Percentiles rank a stretch among this genome's conserved stretches.
Evolutionary conservation across 305 asterid species (phyloP).

Genomic region (Fraxinus dipetala): DNA sequence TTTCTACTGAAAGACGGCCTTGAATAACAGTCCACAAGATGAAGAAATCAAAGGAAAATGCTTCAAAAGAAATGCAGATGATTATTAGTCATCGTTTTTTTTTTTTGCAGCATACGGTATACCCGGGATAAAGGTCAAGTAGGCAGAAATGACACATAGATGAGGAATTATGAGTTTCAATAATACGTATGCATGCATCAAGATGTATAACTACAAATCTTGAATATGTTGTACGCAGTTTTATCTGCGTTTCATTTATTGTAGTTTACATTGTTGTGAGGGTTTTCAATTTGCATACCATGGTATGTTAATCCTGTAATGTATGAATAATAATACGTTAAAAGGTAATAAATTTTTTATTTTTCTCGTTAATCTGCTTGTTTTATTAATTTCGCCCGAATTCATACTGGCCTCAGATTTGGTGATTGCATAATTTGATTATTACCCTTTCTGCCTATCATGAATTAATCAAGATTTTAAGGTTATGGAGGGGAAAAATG

Average conservation of each 20-base stretch:
- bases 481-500: not conserved
- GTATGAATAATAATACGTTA: not conserved
- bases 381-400: not conserved
- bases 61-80: not conserved
- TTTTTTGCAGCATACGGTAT: not conserved
- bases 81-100: not conserved
- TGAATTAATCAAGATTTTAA: not conserved
- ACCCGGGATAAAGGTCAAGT: not conserved
- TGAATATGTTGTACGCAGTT: not conserved
- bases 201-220: not conserved
- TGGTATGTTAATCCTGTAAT: not conserved
- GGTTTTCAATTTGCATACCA: not conserved
- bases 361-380: not conserved
- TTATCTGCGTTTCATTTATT: not conserved
- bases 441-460: not conserved
- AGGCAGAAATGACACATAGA: not conserved
- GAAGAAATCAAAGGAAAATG: not conserved
- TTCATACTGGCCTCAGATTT: not conserved
- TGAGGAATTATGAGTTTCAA: not conserved
- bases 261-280: not conserved
- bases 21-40: not conserved
- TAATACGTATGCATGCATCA: not conserved
- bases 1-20: constrained; percentile 24
- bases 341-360: not conserved
- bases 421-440: not conserved